Evolutionary conservation across 1,139 yeast genomes (phyloP), one percentile per base, ranked within the genome.

Genomic region (Pneumocystis jirovecii): DNA sequence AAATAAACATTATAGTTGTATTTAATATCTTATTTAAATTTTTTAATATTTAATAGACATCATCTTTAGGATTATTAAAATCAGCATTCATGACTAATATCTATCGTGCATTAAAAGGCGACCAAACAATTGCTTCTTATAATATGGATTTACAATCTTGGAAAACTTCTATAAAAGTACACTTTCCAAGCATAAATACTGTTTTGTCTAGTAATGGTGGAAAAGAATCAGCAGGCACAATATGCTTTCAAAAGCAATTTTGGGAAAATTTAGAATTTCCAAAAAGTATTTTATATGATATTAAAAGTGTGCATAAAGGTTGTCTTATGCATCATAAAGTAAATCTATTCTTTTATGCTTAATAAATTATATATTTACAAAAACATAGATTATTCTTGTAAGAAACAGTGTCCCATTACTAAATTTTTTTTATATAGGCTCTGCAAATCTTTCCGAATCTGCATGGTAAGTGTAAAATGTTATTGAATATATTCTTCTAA

Each of bases 381-480:
- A 25, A 25, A 64, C 17, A 5, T 65, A 65, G 61, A 67, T 64
- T 57, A 61, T 40, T 19, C 35, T 31, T 39, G 35, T 34, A 50
- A 50, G 17, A 25, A 57, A 29, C n/a, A 12, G 8, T 12, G 19
- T 25, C 5, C 4, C 31, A 31, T 21, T 21, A 5, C n/a, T 40
- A 37, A 8, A 8, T 19, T 37, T 19, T 63, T 63, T 63, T 40
- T 70, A 70, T 61, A 66, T 70, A 15, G 72, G 72, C 17, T 70
- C 72, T 31, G 71, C 71, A 12, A 70, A 70, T 62, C 64, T 70
- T 65, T 69, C 71, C 3, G 68, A 68, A 19, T 69, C 71, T n/a
- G 72, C 72, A 10, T 70, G 72, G 71, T 68, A 57, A 37, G 68
- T 19, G 15, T 12, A 10, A 50, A 17, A 50, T 25, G 17, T 15